These are phyloP conservation scores for Suhomyces vadensis DNA, from an alignment of 805 yeast genomes.

Conservation along the genomic window DNA sequence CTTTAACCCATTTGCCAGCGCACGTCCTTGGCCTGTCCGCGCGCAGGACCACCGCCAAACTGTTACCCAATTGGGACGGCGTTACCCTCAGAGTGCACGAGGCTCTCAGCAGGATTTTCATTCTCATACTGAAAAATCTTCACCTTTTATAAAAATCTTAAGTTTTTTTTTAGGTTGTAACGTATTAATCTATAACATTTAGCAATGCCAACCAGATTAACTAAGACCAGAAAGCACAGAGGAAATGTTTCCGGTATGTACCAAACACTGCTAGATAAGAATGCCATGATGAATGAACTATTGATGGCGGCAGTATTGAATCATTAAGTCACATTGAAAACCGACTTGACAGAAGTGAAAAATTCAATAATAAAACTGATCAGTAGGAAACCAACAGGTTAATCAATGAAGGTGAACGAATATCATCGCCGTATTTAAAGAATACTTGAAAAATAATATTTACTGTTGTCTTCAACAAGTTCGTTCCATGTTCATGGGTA, in stretches of 20 bases:
- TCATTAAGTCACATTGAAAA: background rate
- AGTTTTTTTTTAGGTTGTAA: constrained; percentile 7
- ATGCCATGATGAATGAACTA: background rate
- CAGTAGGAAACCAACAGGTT: too few species aligned
- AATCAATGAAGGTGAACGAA: too few species aligned
- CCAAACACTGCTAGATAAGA: background rate
- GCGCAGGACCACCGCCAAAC: background rate
- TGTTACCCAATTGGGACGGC: constrained; percentile 4
- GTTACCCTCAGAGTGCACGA: constrained; percentile 1
- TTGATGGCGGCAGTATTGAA: background rate
- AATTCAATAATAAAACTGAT: too few species aligned
- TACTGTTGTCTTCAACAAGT: too few species aligned
- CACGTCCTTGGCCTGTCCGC: background rate
- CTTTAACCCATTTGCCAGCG: background rate
- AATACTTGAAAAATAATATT: too few species aligned
- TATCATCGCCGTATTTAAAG: too few species aligned
- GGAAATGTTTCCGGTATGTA: constrained; percentile 99
- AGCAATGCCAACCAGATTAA: constrained; percentile 97
- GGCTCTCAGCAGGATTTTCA: constrained; percentile 5
- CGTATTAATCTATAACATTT: constrained; percentile 15
- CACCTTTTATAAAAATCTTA: constrained; percentile 7
- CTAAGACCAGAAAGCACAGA: constrained; percentile 99
- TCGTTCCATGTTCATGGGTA: too few species aligned
- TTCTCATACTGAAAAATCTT: constrained; percentile 9
- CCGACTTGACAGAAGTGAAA: too few species aligned